Conservation (phyloP, 345 rosid genomes). For the Populus simonii region DNA sequence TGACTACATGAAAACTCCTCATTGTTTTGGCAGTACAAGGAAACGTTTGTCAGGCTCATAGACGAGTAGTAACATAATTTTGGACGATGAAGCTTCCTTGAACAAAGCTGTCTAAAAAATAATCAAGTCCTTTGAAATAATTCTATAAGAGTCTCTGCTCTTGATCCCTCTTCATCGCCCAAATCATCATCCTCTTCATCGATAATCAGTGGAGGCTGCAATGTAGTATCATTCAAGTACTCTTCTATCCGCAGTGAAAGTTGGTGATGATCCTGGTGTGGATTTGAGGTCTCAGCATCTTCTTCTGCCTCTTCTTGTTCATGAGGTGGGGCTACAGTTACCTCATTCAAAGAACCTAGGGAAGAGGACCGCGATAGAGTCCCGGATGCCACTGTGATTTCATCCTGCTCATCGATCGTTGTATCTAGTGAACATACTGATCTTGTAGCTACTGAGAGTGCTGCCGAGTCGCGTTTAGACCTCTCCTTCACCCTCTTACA, state of each 20-base stretch:
- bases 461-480: slow-evolving; percentile 49
- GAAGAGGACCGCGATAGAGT: slow-evolving; percentile 74
- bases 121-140: slow-evolving; percentile 47
- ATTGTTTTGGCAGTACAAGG: too few species aligned
- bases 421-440: slow-evolving; percentile 80
- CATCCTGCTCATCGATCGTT: slow-evolving; percentile 73
- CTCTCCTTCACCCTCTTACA: slow-evolving; percentile 75
- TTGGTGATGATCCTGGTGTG: slow-evolving; percentile 22
- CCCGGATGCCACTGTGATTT: slow-evolving; percentile 67
- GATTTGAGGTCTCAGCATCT: slow-evolving; percentile 31
- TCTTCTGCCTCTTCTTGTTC: slow-evolving; percentile 51
- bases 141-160: slow-evolving; percentile 50
- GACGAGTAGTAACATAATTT: too few species aligned
- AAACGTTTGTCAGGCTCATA: too few species aligned
- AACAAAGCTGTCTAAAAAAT: background rate
- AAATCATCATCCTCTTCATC: slow-evolving; percentile 42
- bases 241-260: slow-evolving; percentile 53
- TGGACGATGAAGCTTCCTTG: background rate
- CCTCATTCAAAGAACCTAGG: slow-evolving; percentile 56
- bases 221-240: slow-evolving; percentile 38
- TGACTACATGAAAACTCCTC: too few species aligned
- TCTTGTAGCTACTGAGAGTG: slow-evolving; percentile 49
- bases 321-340: slow-evolving; percentile 29
- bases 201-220: slow-evolving; percentile 27
- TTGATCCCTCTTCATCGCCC: slow-evolving; percentile 31